A percentile compares a stretch with the other conserved stretches of the same genome.
phyloP scores from a whole-genome alignment of 805 yeast genomes.

The Saccharomycopsis vini region DNA sequence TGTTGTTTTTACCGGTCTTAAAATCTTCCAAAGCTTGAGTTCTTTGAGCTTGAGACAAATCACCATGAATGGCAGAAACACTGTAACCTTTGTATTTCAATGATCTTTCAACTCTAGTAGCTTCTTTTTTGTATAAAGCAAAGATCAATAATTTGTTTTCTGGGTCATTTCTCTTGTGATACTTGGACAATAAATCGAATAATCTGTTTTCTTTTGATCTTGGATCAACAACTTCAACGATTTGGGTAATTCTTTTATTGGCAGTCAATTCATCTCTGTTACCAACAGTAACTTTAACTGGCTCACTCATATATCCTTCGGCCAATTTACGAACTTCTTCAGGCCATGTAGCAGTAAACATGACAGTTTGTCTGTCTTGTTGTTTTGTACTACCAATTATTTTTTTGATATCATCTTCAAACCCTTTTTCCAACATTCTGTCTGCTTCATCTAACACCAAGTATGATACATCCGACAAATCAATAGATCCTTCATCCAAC shows the following conservation, averaged over 20 bases:
- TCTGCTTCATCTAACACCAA: slow-evolving; percentile 96
- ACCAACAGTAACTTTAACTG: slow-evolving; percentile 90
- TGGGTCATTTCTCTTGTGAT: slow-evolving; percentile 55
- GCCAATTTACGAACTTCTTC: slow-evolving; percentile 94
- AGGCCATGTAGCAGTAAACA: slow-evolving; percentile 99
- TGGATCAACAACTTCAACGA: slow-evolving; percentile 87
- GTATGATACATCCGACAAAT: slow-evolving; percentile 58
- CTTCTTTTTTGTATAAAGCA: slow-evolving; percentile 95
- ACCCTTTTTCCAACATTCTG: slow-evolving; percentile 97
- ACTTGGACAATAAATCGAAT: slow-evolving; percentile 60
- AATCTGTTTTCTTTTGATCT: slow-evolving; percentile 70
- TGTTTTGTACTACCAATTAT: slow-evolving; percentile 52
- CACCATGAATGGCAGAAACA: slow-evolving; percentile 95
- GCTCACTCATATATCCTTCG: slow-evolving; percentile 64
- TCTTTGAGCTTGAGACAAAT: slow-evolving; percentile 85
- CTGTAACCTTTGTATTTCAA: slow-evolving; percentile 63
- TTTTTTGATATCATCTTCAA: slow-evolving; percentile 88
- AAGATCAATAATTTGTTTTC: slow-evolving; percentile 84
- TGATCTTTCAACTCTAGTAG: slow-evolving; percentile 76
- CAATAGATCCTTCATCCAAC: slow-evolving; percentile 77
- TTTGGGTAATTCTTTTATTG: slow-evolving; percentile 85
- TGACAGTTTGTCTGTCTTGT: slow-evolving; percentile 59
- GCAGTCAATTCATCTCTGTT: slow-evolving; percentile 91
- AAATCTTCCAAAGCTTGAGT: slow-evolving; percentile 78
- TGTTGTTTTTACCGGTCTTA: slow-evolving; percentile 66